phyloP scores from a whole-genome alignment of 345 rosid species.

The Euphorbia tirucalli region DNA sequence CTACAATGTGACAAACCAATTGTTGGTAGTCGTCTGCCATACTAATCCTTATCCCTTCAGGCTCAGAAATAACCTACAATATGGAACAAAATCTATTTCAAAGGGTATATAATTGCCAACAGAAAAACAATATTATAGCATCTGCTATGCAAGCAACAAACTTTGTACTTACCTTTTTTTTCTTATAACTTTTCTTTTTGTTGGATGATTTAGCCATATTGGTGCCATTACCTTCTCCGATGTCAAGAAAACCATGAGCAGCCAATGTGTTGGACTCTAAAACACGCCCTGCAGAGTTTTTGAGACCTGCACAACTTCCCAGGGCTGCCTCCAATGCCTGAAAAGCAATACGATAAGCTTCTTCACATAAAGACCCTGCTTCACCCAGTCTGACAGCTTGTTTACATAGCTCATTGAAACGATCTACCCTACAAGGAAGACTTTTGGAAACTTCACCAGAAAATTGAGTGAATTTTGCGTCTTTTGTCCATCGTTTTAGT shows the following conservation, averaged over 20 bases:
- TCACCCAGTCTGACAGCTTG: conserved; percentile 40
- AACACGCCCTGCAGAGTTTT: conserved; percentile 18
- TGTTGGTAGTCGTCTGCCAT: conserved; percentile 41
- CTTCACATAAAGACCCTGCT: conserved; percentile 41
- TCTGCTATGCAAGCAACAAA: conserved; percentile 17
- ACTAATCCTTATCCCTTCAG: conserved; percentile 30
- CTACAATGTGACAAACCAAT: conserved; percentile 32
- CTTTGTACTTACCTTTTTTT: conserved; percentile 49
- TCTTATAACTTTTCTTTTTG: conserved; percentile 47
- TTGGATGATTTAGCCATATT: conserved; percentile 29
- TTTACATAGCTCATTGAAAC: conserved; percentile 43
- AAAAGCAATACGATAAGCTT: conserved; percentile 35
- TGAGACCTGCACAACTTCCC: conserved; percentile 23
- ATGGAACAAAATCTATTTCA: conserved; percentile 18
- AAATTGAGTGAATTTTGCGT: conserved; percentile 1
- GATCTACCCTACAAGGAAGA: conserved; percentile 28
- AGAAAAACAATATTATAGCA: neutral
- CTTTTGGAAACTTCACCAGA: conserved; percentile 19
- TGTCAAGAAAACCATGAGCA: conserved; percentile 25
- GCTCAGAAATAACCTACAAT: conserved; percentile 35
- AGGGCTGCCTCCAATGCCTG: conserved; percentile 36
- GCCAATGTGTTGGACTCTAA: conserved; percentile 23
- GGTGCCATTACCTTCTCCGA: conserved; percentile 27
- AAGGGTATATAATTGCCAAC: neutral
- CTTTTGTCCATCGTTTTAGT: too few species aligned